phyloP scores from a whole-genome alignment of 257 asterid genomes.

The Solanum virginianum region DNA sequence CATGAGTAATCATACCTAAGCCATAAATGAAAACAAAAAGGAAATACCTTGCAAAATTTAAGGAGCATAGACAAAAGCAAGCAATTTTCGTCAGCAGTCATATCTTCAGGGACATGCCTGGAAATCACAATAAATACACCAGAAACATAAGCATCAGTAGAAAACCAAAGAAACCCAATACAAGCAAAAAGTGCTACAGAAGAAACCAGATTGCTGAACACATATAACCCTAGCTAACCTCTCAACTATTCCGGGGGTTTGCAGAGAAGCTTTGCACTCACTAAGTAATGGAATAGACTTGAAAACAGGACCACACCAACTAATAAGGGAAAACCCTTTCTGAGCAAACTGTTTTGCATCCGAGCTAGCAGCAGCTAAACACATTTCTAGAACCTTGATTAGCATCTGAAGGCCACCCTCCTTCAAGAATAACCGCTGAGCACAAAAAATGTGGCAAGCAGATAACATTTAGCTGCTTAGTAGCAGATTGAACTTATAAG shows the following conservation, averaged over 20 bases:
- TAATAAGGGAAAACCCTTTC: conserved; percentile 30
- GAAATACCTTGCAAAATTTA: conserved; percentile 48
- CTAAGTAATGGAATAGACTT: conserved; percentile 49
- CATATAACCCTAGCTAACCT: conserved; percentile 33
- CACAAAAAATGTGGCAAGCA: conserved; percentile 10
- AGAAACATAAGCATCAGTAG: not conserved
- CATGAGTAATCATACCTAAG: not conserved
- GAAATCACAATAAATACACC: conserved; percentile 6
- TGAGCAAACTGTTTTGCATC: conserved; percentile 40
- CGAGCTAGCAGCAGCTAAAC: conserved; percentile 32
- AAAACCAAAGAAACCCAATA: not conserved
- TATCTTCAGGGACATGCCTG: conserved; percentile 39
- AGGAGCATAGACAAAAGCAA: conserved; percentile 42
- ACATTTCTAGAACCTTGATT: conserved; percentile 53
- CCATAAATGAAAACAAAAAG: not conserved
- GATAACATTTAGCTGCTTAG: conserved; percentile 1
- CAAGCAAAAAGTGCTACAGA: not conserved
- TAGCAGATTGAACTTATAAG: not conserved
- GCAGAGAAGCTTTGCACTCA: conserved; percentile 32
- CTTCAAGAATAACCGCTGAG: conserved; percentile 58
- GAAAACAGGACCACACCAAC: conserved; percentile 65
- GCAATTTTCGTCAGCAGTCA: conserved; percentile 44
- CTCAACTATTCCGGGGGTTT: conserved; percentile 29
- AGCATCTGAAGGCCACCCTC: conserved; percentile 62
- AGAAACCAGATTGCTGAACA: not conserved